Percentiles rank a stretch among this genome's conserved stretches.
phyloP scores from a whole-genome alignment of 2,329 filamentous ascomycete species.

The Penicillium sp. region DNA sequence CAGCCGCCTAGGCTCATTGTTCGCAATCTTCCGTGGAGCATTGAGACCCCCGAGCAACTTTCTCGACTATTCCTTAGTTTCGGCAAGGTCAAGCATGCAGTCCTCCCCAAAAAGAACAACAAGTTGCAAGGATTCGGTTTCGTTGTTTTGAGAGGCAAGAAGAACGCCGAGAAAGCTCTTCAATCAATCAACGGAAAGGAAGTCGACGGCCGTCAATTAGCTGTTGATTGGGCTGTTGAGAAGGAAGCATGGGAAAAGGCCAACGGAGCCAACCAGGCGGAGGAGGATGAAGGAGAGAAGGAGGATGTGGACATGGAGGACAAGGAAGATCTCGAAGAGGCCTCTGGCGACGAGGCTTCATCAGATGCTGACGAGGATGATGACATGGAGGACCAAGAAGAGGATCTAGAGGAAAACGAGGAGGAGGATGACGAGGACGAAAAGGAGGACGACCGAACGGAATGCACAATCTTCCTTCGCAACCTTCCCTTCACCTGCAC shows the following conservation, averaged over 20 bases:
- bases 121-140: constrained; percentile 87
- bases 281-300: constrained; percentile 28
- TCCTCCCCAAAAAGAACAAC: constrained; percentile 75
- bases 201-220: constrained; percentile 82
- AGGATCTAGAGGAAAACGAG: constrained; percentile 33
- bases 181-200: constrained; percentile 84
- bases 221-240: constrained; percentile 96
- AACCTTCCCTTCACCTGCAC: constrained; percentile 89
- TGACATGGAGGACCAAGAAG: constrained; percentile 14
- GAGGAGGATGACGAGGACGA: constrained; percentile 50
- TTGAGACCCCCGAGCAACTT: constrained; percentile 83
- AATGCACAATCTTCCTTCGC: constrained; percentile 83
- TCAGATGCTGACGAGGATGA: constrained; percentile 15
- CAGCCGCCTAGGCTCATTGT: constrained; percentile 79
- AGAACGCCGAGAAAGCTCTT: constrained; percentile 89
- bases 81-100: constrained; percentile 87
- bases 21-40: constrained; percentile 92
- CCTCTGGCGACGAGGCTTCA: constrained; percentile 1
- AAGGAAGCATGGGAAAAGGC: constrained; percentile 80
- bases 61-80: constrained; percentile 79
- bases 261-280: constrained; percentile 49
- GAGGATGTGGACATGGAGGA: constrained; percentile 61
- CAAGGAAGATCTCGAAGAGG: constrained; percentile 52
- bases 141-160: constrained; percentile 80
- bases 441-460: constrained; percentile 59